A percentile compares a stretch with the other conserved stretches of the same genome.
phyloP scores from a whole-genome alignment of 2,329 filamentous ascomycete genomes.

The Harringtonia aguacate region DNA sequence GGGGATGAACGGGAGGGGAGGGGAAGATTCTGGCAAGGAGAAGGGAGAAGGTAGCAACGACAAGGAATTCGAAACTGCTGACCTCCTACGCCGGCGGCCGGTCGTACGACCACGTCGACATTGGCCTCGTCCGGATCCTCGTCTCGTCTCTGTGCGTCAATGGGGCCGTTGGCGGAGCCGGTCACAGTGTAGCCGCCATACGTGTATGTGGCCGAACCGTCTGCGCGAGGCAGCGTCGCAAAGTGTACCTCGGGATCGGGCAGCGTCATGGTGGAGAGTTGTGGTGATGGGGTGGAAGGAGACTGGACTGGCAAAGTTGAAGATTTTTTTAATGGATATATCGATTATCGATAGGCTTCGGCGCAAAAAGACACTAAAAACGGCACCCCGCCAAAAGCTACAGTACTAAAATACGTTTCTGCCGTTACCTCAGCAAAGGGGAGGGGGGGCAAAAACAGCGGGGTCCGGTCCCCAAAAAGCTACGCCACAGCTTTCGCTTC shows the following conservation, averaged over 20 bases:
- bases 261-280: conserved; percentile 30
- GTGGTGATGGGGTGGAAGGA: not conserved
- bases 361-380: no score
- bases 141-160: conserved; percentile 81
- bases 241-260: conserved; percentile 39
- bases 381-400: no score
- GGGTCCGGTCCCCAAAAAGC: no score
- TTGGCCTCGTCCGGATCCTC: conserved; percentile 86
- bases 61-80: conserved; percentile 17
- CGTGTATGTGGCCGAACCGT: conserved; percentile 72
- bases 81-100: conserved; percentile 76
- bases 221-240: conserved; percentile 55
- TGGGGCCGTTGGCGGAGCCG: conserved; percentile 81
- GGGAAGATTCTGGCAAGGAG: not conserved
- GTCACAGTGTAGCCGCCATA: conserved; percentile 70
- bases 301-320: not conserved
- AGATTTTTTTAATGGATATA: not conserved
- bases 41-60: not conserved
- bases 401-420: no score
- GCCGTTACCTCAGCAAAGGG: no score
- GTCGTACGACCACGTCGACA: conserved; percentile 82
- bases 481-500: no score
- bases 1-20: not conserved
- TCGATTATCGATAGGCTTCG: no score
- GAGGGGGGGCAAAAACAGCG: no score